Evolutionary conservation across 441 rosid genomes (phyloP), one percentile per base, ranked within the genome.

Genomic region (Cnidoscolus chayamansa): DNA sequence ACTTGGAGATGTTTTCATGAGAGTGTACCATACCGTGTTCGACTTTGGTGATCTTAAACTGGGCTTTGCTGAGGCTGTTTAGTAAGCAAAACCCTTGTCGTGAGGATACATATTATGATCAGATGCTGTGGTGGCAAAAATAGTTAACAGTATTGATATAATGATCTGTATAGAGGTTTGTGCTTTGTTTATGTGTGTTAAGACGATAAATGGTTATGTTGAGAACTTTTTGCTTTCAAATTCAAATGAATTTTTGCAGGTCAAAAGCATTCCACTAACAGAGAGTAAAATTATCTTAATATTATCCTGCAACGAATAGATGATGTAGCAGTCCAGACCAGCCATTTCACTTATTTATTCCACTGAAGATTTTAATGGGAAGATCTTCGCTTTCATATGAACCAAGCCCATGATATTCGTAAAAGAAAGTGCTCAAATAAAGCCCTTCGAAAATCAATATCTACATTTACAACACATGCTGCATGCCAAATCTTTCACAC

Each of bases 1-100:
- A 72, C 87, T 89, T 45, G 97, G 93, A 15, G 95, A 91, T 66
- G 73, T 88, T 17, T 91, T 91, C 79, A 88, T 91, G 91, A 91
- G 95, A 67, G 92, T 69, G 13, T 91, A 88, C 59, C 96, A 90
- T 72, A 92, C 87, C 0, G 84, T 90, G 10, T 90, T 90, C 53
- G 97, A 90, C 84, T 92, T 43, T 1, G 85, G 86, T 10, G 78
- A 86, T 68, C 89, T 87, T 3, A 77, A 74, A 74, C 57, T 90
- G 15, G 94, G 93, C 49, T 89, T 92, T 72, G 96, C 96, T 0
- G 78, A 81, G 77, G 87, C 90, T 72, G 86, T 84, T 20, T 88
- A 79, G 32, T 2, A 30, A 25, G 30, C 12, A 13, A 25, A 15
- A 2, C 35, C 30, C 8, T 56, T 30, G 9, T 30, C 25, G 25